Conservation (phyloP, 805 yeast genomes). For the Scheffersomyces lignosus region DNA sequence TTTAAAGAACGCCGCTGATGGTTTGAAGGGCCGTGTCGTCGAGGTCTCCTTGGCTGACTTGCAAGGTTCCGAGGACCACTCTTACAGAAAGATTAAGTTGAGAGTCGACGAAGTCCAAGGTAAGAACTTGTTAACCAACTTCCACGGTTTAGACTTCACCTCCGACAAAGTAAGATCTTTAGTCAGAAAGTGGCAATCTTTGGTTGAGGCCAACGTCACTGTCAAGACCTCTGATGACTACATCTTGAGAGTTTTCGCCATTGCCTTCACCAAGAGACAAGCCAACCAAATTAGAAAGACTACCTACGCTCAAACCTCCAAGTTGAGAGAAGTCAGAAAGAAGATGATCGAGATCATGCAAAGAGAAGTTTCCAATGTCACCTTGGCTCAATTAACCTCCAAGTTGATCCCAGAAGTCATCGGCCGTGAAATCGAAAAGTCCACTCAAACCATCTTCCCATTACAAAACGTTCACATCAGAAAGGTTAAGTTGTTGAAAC, state of each 20-base stretch:
- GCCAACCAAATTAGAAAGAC: constrained; percentile 96
- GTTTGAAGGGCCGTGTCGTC: constrained; percentile 96
- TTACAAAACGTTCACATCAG: constrained; percentile 98
- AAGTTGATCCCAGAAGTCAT: constrained; percentile 98
- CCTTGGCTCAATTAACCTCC: constrained; percentile 93
- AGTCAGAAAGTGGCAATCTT: constrained; percentile 98
- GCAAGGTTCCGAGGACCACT: constrained; percentile 98
- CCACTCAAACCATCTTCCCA: constrained; percentile 92
- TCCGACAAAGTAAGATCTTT: constrained; percentile 95
- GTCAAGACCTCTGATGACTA: constrained; percentile 97
- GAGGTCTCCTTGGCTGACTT: constrained; percentile 96
- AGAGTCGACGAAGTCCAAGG: constrained; percentile 99
- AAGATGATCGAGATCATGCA: constrained; percentile 93
- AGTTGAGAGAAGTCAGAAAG: constrained; percentile 95
- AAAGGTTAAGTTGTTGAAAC: constrained; percentile 97
- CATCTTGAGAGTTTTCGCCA: constrained; percentile 92
- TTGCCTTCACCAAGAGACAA: constrained; percentile 98
- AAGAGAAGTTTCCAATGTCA: constrained; percentile 91
- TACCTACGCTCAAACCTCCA: constrained; percentile 95
- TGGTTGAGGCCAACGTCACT: constrained; percentile 96
- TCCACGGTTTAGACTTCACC: constrained; percentile 98
- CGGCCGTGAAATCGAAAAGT: constrained; percentile 96
- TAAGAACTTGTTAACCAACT: constrained; percentile 96
- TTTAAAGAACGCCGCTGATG: constrained; percentile 96
- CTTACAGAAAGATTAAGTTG: constrained; percentile 94